phyloP scores from a whole-genome alignment of 164 flowering plant genomes.

The Cinnamomum chago region DNA sequence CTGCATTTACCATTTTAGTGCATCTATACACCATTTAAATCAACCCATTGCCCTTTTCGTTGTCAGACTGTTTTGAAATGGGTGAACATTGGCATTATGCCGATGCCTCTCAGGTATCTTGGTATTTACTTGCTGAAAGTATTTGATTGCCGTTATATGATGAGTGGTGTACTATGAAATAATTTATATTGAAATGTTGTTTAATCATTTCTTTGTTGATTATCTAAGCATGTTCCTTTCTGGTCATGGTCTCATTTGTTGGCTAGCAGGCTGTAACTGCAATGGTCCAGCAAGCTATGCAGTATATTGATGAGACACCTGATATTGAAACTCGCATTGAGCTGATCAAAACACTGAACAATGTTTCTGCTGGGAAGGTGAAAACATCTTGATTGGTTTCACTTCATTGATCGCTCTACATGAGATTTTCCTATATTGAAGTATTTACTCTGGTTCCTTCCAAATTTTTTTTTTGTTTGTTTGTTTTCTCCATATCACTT shows the following conservation, averaged over 20 bases:
- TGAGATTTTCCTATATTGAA: not conserved
- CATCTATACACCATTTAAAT: no score
- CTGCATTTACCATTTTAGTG: no score
- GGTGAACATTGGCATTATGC: no score
- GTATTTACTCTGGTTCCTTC: not conserved
- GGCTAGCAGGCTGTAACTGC: conserved; percentile 74
- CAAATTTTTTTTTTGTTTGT: not conserved
- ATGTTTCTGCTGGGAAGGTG: conserved; percentile 97
- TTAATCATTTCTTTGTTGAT: not conserved
- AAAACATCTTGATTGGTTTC: conserved; percentile 1
- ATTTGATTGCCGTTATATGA: not conserved
- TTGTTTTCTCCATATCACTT: not conserved
- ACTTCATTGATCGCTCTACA: not conserved
- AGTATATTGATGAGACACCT: conserved; percentile 88
- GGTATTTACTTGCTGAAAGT: no score
- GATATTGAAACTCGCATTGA: conserved; percentile 82
- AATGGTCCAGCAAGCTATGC: conserved; percentile 98
- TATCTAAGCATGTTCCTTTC: not conserved
- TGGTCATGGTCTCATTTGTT: conserved; percentile 8
- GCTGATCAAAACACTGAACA: conserved; percentile 85
- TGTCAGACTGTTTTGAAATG: no score
- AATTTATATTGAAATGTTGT: not conserved
- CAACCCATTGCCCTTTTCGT: no score
- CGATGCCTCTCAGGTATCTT: no score
- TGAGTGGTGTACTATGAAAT: not conserved